Conservation (phyloP, 805 yeast genomes). For the Yarrowia porcina region DNA sequence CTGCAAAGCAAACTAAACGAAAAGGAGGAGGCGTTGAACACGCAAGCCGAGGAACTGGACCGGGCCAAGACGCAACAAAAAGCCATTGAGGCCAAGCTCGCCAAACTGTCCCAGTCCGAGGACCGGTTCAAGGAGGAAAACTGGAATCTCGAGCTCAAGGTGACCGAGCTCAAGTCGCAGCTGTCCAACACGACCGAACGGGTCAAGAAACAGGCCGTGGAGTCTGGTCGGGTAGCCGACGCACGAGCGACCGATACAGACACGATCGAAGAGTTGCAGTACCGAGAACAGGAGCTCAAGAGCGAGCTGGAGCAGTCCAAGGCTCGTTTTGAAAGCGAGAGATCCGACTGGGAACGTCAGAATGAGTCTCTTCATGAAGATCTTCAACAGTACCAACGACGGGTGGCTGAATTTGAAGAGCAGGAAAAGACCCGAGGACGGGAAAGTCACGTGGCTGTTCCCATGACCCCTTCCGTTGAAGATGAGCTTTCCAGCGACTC, state of each 20-base stretch:
- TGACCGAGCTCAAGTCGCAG: constrained; percentile 36
- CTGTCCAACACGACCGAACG: constrained; percentile 31
- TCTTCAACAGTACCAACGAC: constrained; percentile 31
- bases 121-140: constrained; percentile 39
- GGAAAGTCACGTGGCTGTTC: not conserved
- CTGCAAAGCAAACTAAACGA: constrained; percentile 32
- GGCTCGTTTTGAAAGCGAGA: constrained; percentile 33
- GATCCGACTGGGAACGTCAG: constrained; percentile 29
- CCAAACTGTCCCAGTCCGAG: constrained; percentile 6
- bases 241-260: constrained; percentile 33
- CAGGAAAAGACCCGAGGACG: not conserved
- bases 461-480: not conserved
- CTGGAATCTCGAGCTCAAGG: constrained; percentile 40
- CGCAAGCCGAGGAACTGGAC: not conserved
- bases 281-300: constrained; percentile 35
- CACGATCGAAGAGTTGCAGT: constrained; percentile 34
- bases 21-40: constrained; percentile 28
- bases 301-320: constrained; percentile 31
- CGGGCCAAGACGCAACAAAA: not conserved
- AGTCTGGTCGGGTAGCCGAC: constrained; percentile 31
- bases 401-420: constrained; percentile 26
- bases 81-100: not conserved
- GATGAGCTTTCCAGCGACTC: not conserved
- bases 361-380: constrained; percentile 34
- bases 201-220: constrained; percentile 32